A percentile compares a stretch with the other conserved stretches of the same genome.
Evolutionary conservation across 352 stramenopile genomes (phyloP).

Genomic region (Globisporangium cystogenes): DNA sequence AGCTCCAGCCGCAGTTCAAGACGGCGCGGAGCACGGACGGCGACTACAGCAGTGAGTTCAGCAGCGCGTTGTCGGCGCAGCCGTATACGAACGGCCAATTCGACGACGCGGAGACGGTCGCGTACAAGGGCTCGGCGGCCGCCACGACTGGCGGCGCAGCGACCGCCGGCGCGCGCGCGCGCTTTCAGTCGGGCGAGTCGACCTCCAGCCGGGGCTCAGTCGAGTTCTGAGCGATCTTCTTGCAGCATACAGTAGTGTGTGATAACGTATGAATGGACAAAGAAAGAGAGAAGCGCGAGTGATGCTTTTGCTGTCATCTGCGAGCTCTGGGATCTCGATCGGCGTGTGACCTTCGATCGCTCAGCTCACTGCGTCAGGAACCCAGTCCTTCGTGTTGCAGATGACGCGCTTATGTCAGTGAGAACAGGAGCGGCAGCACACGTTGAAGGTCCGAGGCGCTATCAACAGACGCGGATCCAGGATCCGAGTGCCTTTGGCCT

Average conservation of each 20-base stretch:
- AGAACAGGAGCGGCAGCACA: no score
- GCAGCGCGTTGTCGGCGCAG: slow-evolving; percentile 13
- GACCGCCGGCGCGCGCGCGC: slow-evolving; percentile 4
- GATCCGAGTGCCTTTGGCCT: no score
- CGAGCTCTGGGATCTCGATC: no score
- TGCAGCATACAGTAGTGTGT: neutral
- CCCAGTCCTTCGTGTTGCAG: no score
- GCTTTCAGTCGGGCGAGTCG: slow-evolving; percentile 15
- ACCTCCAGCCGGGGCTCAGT: slow-evolving; percentile 37
- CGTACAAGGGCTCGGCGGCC: slow-evolving; percentile 3
- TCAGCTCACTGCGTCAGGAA: no score
- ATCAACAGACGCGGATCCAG: no score
- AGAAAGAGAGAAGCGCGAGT: neutral
- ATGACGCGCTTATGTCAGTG: no score
- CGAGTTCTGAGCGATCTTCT: slow-evolving; percentile 36
- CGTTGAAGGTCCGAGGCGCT: no score
- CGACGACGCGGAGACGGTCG: slow-evolving; percentile 26
- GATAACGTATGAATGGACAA: neutral
- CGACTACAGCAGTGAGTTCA: slow-evolving; percentile 13
- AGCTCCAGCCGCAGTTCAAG: slow-evolving; percentile 20
- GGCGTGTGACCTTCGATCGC: no score
- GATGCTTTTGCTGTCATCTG: no score
- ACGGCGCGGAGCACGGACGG: slow-evolving; percentile 25
- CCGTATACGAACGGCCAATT: slow-evolving; percentile 36
- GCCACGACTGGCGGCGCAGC: slow-evolving; percentile 6